Percentiles rank a stretch among this genome's conserved stretches.
These are phyloP conservation scores for Scedosporium minutisporum DNA, from an alignment of 2,329 filamentous ascomycete species.

Conservation along the genomic window DNA sequence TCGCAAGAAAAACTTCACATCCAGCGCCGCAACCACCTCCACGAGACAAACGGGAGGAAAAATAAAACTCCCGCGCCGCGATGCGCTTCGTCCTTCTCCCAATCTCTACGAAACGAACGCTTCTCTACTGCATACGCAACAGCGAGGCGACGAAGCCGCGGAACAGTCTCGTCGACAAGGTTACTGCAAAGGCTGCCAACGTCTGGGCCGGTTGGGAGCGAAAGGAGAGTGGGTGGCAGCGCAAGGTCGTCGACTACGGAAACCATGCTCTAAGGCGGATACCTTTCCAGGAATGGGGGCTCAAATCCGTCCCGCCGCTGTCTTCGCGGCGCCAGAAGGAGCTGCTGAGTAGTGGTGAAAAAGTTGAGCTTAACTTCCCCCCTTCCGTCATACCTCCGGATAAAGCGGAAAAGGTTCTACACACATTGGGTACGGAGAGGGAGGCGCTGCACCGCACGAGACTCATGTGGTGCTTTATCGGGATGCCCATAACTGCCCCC, in stretches of 20 bases:
- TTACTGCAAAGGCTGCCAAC: slow-evolving; percentile 60
- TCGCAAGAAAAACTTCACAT: not conserved
- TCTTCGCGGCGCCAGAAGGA: slow-evolving; percentile 56
- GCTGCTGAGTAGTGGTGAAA: slow-evolving; percentile 51
- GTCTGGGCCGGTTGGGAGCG: slow-evolving; percentile 85
- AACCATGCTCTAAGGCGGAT: slow-evolving; percentile 80
- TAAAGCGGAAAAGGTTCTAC: slow-evolving; percentile 56
- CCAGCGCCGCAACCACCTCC: not conserved
- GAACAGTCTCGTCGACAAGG: slow-evolving; percentile 45
- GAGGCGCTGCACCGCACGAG: slow-evolving; percentile 67
- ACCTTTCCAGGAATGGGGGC: slow-evolving; percentile 93
- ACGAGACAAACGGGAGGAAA: not conserved
- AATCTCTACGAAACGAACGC: slow-evolving; percentile 79
- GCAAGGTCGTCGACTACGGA: slow-evolving; percentile 73
- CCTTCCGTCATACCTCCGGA: slow-evolving; percentile 54
- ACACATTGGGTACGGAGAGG: slow-evolving; percentile 66
- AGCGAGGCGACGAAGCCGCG: slow-evolving; percentile 35
- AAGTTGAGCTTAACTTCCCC: slow-evolving; percentile 70
- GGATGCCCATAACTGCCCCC: slow-evolving; percentile 75
- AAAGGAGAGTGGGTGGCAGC: slow-evolving; percentile 79
- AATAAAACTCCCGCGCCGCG: slow-evolving; percentile 14
- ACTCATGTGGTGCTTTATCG: slow-evolving; percentile 71
- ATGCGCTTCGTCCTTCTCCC: slow-evolving; percentile 95
- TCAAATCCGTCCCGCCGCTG: slow-evolving; percentile 86
- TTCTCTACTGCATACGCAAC: slow-evolving; percentile 83